These are phyloP conservation scores for Neotropicomus parvogracilis DNA, from an alignment of 1,284 basidiomycete genomes.

Conservation along the genomic window DNA sequence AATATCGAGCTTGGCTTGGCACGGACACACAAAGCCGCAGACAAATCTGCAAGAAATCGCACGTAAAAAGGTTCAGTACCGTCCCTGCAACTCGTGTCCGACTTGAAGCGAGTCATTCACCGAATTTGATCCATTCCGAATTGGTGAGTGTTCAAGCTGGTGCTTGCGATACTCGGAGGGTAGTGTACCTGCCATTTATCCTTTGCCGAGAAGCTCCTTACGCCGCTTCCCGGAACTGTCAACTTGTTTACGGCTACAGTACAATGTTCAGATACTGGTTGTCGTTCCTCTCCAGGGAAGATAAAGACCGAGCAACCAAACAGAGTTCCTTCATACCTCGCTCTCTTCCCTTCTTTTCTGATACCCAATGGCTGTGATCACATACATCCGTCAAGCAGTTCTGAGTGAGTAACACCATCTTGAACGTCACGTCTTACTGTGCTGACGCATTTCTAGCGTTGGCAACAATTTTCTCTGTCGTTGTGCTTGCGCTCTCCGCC, in stretches of 20 bases:
- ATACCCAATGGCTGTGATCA: constrained; percentile 22
- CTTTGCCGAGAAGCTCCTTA: too few relatives aligned
- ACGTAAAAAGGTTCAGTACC: too few relatives aligned
- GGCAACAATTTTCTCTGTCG: constrained; percentile 31
- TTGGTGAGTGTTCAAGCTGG: too few relatives aligned
- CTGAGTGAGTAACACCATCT: constrained; percentile 19
- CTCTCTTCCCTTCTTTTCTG: neutral
- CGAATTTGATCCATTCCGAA: too few relatives aligned
- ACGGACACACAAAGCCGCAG: too few relatives aligned
- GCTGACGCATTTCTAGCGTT: constrained; percentile 19
- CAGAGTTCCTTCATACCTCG: neutral
- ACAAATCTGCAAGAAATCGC: too few relatives aligned
- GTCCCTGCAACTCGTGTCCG: too few relatives aligned
- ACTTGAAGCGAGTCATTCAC: too few relatives aligned
- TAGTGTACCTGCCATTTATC: too few relatives aligned
- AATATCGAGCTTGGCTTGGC: too few relatives aligned
- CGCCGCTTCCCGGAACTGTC: too few relatives aligned
- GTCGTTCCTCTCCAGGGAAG: neutral
- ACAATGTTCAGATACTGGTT: neutral
- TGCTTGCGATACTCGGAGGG: too few relatives aligned
- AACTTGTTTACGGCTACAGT: neutral
- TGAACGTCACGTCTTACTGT: neutral
- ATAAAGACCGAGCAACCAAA: constrained; percentile 9
- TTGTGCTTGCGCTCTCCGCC: constrained; percentile 39
- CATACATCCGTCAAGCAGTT: constrained; percentile 20